Evolutionary conservation across 768 basidiomycete genomes (phyloP), one percentile per base, ranked within the genome.

Genomic region (Trametes cingulata): DNA sequence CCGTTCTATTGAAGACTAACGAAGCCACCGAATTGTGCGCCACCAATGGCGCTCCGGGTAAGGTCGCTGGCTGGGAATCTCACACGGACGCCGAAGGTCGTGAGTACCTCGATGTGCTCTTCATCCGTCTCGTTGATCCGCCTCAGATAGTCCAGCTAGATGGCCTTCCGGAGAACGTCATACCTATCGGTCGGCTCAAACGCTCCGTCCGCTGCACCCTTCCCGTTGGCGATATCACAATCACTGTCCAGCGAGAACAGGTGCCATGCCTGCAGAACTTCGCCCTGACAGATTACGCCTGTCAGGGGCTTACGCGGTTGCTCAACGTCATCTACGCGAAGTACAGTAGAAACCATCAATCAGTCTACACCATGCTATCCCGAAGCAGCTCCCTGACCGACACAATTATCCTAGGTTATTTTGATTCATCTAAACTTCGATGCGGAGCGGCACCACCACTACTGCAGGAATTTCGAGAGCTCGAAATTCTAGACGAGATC

Each of bases 1-100:
- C 65, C 12, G 60, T 47, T 13, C 2, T 47, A 2, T 6, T 47
- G 3, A 47, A 47, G 25, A 3, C 60, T 3, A 65, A 63, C 39
- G 60, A 60, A 37, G 65, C 65, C 15, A 64, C 60, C 41, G 60
- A 67, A 39, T 55, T 55, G 17, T 65, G 68, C 51, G 67, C 58
- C 6, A 67, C 62, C 1, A 64, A 67, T 49, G 65, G 65, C 2
- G 63, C 60, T 19, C 56, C 58, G 24, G 65, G 35, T 3, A 39
- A 20, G 17, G 62, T 67, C 3, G 41, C 47, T 9, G 63, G 39
- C 9, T 67, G 60, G 60, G 36, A 51, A 17, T 33, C 49, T 9
- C 27, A 49, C 3, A 8, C 36, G 13, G 49, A 58, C 27, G 22
- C 4, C 6, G 24, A n/a, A 2, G 46, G 24, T 12, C 2, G 24